phyloP scores from a whole-genome alignment of 2,329 filamentous ascomycete species.

The Xylariaceae sp. region DNA sequence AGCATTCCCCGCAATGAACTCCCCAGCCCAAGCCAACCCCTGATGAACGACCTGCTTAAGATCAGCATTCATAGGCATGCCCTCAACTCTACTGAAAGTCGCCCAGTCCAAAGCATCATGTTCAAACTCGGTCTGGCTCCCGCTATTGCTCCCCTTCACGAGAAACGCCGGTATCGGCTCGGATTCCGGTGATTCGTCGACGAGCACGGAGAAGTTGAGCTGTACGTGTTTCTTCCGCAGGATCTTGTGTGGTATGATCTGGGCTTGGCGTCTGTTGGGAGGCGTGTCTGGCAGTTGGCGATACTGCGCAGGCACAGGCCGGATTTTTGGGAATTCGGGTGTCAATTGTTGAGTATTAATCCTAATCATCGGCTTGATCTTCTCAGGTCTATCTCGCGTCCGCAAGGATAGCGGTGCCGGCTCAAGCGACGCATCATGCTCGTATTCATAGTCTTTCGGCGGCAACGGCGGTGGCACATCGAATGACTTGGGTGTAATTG shows the following conservation, averaged over 20 bases:
- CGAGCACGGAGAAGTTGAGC: conserved; percentile 29
- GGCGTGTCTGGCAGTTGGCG: neutral
- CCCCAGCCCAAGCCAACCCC: conserved; percentile 26
- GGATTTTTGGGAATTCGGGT: no score
- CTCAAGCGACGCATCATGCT: conserved; percentile 12
- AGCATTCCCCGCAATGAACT: neutral
- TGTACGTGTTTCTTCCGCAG: conserved; percentile 20
- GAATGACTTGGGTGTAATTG: neutral
- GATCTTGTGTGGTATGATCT: conserved; percentile 10
- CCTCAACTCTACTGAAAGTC: conserved; percentile 18
- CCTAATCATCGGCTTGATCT: neutral
- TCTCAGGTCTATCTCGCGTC: neutral
- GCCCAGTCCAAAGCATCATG: conserved; percentile 32
- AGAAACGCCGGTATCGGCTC: conserved; percentile 24
- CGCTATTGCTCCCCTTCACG: neutral
- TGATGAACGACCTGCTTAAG: conserved; percentile 23
- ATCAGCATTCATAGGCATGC: conserved; percentile 18
- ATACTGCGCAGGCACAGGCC: neutral
- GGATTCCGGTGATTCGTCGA: conserved; percentile 28
- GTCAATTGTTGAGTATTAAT: no score
- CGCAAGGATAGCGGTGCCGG: conserved; percentile 13
- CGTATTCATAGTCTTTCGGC: neutral
- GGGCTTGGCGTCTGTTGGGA: conserved; percentile 3
- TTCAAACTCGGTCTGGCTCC: conserved; percentile 9
- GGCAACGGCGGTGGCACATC: neutral